Percentiles rank a stretch among this genome's conserved stretches.
Conservation (phyloP, 2,329 filamentous ascomycete species). For the Thelonectria olida region DNA sequence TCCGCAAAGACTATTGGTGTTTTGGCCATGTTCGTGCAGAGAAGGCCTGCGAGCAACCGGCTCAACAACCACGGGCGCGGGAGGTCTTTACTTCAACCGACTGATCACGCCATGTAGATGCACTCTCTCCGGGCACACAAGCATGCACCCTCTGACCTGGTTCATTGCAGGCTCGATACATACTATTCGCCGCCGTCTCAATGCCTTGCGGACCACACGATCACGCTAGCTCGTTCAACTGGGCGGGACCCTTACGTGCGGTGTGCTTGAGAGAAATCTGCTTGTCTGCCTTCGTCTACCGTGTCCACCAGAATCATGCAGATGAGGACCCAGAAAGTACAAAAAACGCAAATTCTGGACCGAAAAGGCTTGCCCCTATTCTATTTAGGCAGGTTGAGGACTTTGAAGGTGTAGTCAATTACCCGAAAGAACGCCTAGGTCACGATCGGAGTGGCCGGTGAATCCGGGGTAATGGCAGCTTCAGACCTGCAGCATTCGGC, state of each 20-base stretch:
- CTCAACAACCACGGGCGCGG: slow-evolving; percentile 24
- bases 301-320: slow-evolving; percentile 24
- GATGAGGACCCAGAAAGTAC: slow-evolving; percentile 11
- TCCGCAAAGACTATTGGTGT: slow-evolving; percentile 23
- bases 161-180: neutral
- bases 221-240: slow-evolving; percentile 20
- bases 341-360: slow-evolving; percentile 19
- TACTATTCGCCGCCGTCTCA: slow-evolving; percentile 26
- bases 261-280: slow-evolving; percentile 10
- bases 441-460: slow-evolving; percentile 4
- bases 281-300: slow-evolving; percentile 13
- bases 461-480: slow-evolving; percentile 21
- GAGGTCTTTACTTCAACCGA: slow-evolving; percentile 15
- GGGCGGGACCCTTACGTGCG: slow-evolving; percentile 25
- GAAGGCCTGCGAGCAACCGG: slow-evolving; percentile 28
- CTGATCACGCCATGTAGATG: slow-evolving; percentile 36
- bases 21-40: slow-evolving; percentile 19
- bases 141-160: slow-evolving; percentile 20
- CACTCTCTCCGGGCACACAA: slow-evolving; percentile 19
- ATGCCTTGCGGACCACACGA: slow-evolving; percentile 24
- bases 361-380: slow-evolving; percentile 20
- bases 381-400: slow-evolving; percentile 9
- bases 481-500: slow-evolving; percentile 7
- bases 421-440: slow-evolving; percentile 7
- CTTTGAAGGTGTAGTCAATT: neutral